Conservation (phyloP, 768 basidiomycete species). For the Lentinula guzmanii region DNA sequence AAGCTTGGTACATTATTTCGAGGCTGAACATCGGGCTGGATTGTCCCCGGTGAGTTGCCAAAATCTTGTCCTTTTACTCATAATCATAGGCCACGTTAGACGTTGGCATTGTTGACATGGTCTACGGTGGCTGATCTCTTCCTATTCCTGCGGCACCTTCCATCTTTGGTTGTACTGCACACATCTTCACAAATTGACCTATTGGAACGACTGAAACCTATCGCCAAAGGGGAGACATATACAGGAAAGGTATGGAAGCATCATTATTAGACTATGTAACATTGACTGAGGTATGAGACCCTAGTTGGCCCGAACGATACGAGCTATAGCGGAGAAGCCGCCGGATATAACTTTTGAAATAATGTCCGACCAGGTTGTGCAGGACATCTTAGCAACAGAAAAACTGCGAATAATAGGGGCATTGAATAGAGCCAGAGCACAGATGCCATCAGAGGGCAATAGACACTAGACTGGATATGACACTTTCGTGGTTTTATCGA, state of each 20-base stretch:
- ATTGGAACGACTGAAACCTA: conserved; percentile 42
- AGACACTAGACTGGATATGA: conserved; percentile 1
- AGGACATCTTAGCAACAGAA: conserved; percentile 64
- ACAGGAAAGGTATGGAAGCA: conserved; percentile 39
- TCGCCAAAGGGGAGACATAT: conserved; percentile 39
- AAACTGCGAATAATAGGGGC: conserved; percentile 52
- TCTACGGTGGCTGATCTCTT: conserved; percentile 63
- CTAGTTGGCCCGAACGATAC: conserved; percentile 54
- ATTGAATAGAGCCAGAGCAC: conserved; percentile 12
- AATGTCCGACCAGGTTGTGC: conserved; percentile 53
- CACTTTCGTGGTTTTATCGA: not conserved
- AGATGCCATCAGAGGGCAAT: not conserved
- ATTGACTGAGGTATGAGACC: not conserved
- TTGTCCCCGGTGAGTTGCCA: conserved; percentile 31
- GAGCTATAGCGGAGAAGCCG: conserved; percentile 45
- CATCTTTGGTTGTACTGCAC: conserved; percentile 48
- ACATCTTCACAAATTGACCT: conserved; percentile 42
- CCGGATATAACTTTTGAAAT: conserved; percentile 35
- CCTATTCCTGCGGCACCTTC: conserved; percentile 53
- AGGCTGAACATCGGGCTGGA: conserved; percentile 38
- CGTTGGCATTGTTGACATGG: conserved; percentile 46
- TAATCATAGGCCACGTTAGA: conserved; percentile 27
- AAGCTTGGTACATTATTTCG: conserved; percentile 41
- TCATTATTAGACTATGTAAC: not conserved
- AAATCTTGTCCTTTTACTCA: not conserved